These are phyloP conservation scores for Vitis hybrid DNA, from an alignment of 177 flowering plant genomes.

Conservation along the genomic window DNA sequence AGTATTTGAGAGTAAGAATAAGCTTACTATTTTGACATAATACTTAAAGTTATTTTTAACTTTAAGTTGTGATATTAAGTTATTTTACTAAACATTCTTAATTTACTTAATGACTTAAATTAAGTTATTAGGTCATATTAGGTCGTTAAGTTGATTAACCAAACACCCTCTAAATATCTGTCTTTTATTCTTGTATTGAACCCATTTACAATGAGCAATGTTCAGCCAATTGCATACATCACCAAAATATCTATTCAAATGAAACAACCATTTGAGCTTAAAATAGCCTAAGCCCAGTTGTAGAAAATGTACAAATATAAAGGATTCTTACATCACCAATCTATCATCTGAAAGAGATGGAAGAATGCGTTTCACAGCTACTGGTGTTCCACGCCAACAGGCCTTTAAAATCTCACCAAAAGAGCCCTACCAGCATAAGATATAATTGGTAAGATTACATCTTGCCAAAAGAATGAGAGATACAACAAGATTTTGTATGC, in stretches of 20 bases:
- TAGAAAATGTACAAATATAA: constrained; percentile 1
- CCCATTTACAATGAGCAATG: neutral
- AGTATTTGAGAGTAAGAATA: too few relatives aligned
- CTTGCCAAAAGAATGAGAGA: constrained; percentile 4
- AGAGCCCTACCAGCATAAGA: constrained; percentile 67
- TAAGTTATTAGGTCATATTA: too few relatives aligned
- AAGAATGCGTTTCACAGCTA: constrained; percentile 97
- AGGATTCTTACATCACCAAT: constrained; percentile 82
- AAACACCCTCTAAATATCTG: too few relatives aligned
- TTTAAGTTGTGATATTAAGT: too few relatives aligned
- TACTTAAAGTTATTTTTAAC: too few relatives aligned
- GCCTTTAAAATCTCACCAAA: constrained; percentile 97
- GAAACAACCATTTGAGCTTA: neutral
- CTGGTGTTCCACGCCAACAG: constrained; percentile 97
- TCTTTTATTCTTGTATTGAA: neutral
- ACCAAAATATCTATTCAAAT: neutral
- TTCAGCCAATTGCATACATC: neutral
- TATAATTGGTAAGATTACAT: constrained; percentile 11
- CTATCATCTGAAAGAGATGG: constrained; percentile 97
- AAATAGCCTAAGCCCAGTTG: neutral
- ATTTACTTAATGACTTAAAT: too few relatives aligned
- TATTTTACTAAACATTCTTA: too few relatives aligned
- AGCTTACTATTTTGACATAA: too few relatives aligned
- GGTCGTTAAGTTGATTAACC: too few relatives aligned
- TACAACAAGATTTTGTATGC: neutral